A percentile compares a stretch with the other conserved stretches of the same genome.
Conservation (phyloP, 768 basidiomycete genomes). For the Tricholoma matsutake region DNA sequence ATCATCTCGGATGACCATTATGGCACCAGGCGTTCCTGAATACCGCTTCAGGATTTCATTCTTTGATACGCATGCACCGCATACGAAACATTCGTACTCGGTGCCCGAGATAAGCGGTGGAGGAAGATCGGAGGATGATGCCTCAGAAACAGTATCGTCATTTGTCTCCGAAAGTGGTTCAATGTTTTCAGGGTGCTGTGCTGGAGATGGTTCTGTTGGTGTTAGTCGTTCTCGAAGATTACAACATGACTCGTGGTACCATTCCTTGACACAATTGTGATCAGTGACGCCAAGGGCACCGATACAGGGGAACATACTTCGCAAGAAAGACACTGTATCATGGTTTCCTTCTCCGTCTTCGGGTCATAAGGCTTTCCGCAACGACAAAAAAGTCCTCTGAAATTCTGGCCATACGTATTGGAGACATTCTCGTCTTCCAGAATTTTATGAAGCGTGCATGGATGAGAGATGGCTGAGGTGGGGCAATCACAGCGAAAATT, state of each 20-base stretch:
- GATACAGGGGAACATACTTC: conserved; percentile 52
- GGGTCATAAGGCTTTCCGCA: conserved; percentile 73
- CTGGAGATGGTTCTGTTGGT: conserved; percentile 42
- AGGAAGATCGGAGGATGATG: conserved; percentile 63
- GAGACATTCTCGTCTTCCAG: conserved; percentile 51
- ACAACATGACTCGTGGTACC: conserved; percentile 90
- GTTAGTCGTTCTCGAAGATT: conserved; percentile 68
- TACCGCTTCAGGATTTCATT: conserved; percentile 52
- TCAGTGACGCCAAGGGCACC: conserved; percentile 7
- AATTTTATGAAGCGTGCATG: conserved; percentile 60
- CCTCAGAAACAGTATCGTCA: conserved; percentile 56
- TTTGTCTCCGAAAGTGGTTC: conserved; percentile 20
- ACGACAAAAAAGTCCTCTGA: conserved; percentile 67
- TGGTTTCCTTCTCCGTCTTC: conserved; percentile 71
- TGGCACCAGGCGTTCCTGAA: conserved; percentile 66
- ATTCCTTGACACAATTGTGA: conserved; percentile 52
- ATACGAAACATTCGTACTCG: conserved; percentile 77
- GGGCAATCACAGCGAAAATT: conserved; percentile 85
- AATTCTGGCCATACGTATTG: conserved; percentile 77
- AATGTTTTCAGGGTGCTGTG: conserved; percentile 16
- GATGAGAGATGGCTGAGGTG: conserved; percentile 54
- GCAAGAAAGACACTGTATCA: conserved; percentile 86
- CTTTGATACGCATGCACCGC: conserved; percentile 61
- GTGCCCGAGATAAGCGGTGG: conserved; percentile 62
- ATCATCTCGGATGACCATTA: conserved; percentile 61